Evolutionary conservation across 192 early-diverging fungal species (phyloP).

Genomic region (Gorgonomyces haynaldii): DNA sequence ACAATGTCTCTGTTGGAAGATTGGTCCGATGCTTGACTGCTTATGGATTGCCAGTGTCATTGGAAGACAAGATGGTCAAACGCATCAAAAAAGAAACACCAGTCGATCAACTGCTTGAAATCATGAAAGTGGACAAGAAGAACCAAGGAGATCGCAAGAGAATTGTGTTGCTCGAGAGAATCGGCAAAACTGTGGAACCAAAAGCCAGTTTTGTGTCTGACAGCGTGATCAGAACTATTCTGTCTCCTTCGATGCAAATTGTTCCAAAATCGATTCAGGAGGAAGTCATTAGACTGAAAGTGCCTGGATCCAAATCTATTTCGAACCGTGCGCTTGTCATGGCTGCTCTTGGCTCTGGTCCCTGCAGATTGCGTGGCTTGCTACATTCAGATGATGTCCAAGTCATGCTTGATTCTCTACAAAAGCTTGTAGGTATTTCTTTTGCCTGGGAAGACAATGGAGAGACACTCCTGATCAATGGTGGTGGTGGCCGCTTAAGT

Average conservation of each 20-base stretch:
- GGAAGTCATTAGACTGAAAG: slow-evolving; percentile 47
- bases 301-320: slow-evolving; percentile 93
- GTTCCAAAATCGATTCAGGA: slow-evolving; percentile 1
- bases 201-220: slow-evolving; percentile 77
- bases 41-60: slow-evolving; percentile 77
- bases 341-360: slow-evolving; percentile 76
- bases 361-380: slow-evolving; percentile 70
- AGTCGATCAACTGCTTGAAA: slow-evolving; percentile 75
- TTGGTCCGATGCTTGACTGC: slow-evolving; percentile 68
- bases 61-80: slow-evolving; percentile 69
- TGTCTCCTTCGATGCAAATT: slow-evolving; percentile 66
- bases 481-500: slow-evolving; percentile 64
- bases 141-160: slow-evolving; percentile 83
- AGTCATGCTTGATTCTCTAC: slow-evolving; percentile 85
- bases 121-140: slow-evolving; percentile 96
- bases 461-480: slow-evolving; percentile 70
- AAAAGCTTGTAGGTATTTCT: slow-evolving; percentile 72
- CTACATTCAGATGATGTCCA: slow-evolving; percentile 97
- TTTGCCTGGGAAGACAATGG: slow-evolving; percentile 92
- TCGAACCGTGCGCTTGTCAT: slow-evolving; percentile 91
- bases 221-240: slow-evolving; percentile 64
- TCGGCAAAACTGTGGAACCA: slow-evolving; percentile 77
- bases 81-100: slow-evolving; percentile 52
- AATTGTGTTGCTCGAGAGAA: slow-evolving; percentile 71
- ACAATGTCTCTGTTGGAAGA: slow-evolving; percentile 77